Percentiles rank a stretch among this genome's conserved stretches.
phyloP scores from a whole-genome alignment of 345 rosid species.

The Citropsis articulata region DNA sequence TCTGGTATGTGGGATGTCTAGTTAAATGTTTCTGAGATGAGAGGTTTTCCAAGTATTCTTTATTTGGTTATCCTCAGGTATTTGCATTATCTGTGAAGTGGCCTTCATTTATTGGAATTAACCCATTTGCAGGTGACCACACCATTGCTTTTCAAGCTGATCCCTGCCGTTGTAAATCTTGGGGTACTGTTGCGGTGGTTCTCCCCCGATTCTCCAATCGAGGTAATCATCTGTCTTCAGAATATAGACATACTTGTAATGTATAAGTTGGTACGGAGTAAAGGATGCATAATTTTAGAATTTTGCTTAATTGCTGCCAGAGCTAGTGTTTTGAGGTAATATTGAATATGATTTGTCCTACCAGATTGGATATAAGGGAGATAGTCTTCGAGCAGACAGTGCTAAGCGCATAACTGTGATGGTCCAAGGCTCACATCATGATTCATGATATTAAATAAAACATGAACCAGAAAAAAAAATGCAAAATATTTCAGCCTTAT shows the following conservation, averaged over 20 bases:
- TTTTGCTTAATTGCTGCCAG: slow-evolving; percentile 15
- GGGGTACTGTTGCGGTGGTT: slow-evolving; percentile 94
- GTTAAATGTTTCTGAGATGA: not conserved
- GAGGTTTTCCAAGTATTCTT: not conserved
- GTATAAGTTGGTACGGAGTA: not conserved
- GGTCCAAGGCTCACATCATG: slow-evolving; percentile 86
- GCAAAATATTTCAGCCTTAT: slow-evolving; percentile 41
- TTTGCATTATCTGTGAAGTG: not conserved
- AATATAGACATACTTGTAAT: not conserved
- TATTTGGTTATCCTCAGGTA: not conserved
- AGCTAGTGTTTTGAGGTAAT: slow-evolving; percentile 20
- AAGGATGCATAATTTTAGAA: slow-evolving; percentile 6
- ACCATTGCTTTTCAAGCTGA: slow-evolving; percentile 91
- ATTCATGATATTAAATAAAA: slow-evolving; percentile 73
- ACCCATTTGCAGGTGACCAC: slow-evolving; percentile 69
- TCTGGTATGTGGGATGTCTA: slow-evolving; percentile 33
- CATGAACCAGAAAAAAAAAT: slow-evolving; percentile 32
- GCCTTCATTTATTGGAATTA: not conserved
- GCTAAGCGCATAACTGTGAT: slow-evolving; percentile 79
- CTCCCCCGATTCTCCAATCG: slow-evolving; percentile 62
- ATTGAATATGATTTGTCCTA: slow-evolving; percentile 35
- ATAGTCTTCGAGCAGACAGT: slow-evolving; percentile 75
- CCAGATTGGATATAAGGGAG: slow-evolving; percentile 91
- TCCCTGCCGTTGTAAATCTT: slow-evolving; percentile 87
- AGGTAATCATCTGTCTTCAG: slow-evolving; percentile 45